Evolutionary conservation across 352 stramenopile species (phyloP).

Genomic region (Phytophthora podocarpi): DNA sequence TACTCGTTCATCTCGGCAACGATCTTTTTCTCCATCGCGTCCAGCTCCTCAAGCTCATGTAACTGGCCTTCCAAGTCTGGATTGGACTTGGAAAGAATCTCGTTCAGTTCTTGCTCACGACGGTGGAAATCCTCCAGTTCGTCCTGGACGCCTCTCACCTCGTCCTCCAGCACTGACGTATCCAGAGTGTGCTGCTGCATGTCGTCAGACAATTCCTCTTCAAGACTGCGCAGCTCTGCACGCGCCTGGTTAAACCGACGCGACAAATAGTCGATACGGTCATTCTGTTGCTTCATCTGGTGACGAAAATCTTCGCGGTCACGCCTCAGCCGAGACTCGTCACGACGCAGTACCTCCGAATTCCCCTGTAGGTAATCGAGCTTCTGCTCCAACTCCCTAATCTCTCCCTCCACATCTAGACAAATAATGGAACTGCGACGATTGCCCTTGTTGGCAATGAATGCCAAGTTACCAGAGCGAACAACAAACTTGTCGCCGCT

Average conservation of each 20-base stretch:
- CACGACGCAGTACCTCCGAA: constrained; percentile 52
- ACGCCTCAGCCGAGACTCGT: constrained; percentile 51
- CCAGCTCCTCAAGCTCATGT: constrained; percentile 62
- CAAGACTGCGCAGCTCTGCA: constrained; percentile 60
- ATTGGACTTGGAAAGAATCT: constrained; percentile 64
- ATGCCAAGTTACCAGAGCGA: constrained; percentile 75
- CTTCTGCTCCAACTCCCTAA: constrained; percentile 59
- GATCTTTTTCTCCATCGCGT: constrained; percentile 53
- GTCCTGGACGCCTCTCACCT: constrained; percentile 50
- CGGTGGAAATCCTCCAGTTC: constrained; percentile 50
- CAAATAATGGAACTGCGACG: constrained; percentile 74
- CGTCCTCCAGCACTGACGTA: constrained; percentile 78
- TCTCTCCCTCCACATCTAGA: constrained; percentile 70
- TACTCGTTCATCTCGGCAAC: constrained; percentile 49
- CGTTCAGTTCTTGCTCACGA: constrained; percentile 59
- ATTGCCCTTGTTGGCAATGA: constrained; percentile 77
- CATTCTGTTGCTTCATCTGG: constrained; percentile 51
- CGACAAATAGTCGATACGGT: constrained; percentile 63
- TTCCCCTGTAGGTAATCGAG: constrained; percentile 56
- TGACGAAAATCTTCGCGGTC: constrained; percentile 50
- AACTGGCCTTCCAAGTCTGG: constrained; percentile 68
- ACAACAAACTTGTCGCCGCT: constrained; percentile 83
- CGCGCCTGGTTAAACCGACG: constrained; percentile 59
- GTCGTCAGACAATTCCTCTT: constrained; percentile 74
- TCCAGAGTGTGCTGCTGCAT: constrained; percentile 70